A percentile compares a stretch with the other conserved stretches of the same genome.
Evolutionary conservation across 345 rosid species (phyloP).

Genomic region (Mallotus nudiflorus): DNA sequence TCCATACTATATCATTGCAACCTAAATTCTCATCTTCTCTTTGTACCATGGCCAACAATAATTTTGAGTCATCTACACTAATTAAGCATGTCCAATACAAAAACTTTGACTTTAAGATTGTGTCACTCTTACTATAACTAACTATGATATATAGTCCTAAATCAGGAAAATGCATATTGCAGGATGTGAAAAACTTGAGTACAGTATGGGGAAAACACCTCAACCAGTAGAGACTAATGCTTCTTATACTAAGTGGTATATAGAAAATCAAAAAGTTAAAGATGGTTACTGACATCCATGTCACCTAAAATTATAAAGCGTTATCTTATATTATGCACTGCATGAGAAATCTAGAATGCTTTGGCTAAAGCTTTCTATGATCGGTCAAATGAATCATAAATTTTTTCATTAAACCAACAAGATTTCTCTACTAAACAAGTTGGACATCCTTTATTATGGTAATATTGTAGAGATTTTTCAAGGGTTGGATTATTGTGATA

Average conservation of each 20-base stretch:
- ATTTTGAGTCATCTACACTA: neutral
- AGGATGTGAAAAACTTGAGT: neutral
- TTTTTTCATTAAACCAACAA: neutral
- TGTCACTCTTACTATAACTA: neutral
- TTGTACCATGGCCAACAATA: neutral
- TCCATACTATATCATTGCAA: too few relatives aligned
- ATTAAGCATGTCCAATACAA: constrained; percentile 10
- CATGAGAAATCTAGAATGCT: neutral
- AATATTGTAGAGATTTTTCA: neutral
- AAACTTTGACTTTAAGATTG: neutral
- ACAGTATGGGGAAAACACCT: neutral
- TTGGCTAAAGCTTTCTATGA: too few relatives aligned
- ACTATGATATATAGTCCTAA: too few relatives aligned
- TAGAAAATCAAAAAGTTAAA: neutral
- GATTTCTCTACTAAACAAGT: neutral
- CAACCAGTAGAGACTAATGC: neutral
- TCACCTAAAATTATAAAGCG: neutral
- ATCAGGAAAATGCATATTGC: too few relatives aligned
- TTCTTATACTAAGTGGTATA: neutral
- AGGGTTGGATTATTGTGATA: neutral
- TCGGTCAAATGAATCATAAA: neutral
- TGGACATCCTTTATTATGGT: neutral
- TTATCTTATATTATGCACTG: neutral
- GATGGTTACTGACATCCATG: neutral
- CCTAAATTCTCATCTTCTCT: too few relatives aligned